Base-by-base conservation (phyloP, 2,329 filamentous ascomycete genomes). In the Fusarium sp. region DNA sequence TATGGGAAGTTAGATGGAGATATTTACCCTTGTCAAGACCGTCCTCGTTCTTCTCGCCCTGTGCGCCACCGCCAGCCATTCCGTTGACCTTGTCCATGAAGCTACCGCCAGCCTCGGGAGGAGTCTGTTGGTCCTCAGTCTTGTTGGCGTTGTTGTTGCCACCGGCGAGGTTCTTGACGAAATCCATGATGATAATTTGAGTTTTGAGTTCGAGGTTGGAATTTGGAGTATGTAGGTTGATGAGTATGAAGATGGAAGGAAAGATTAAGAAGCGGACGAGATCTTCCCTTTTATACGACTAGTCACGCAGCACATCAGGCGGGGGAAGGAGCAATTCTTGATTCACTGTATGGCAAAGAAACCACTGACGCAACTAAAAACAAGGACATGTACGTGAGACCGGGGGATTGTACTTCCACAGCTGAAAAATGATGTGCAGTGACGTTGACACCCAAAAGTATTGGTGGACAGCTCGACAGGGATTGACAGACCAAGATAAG, bases 11-110 rank as follows among this genome's bases (percentile, higher is more conserved):
- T 15, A 4, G 9, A 17, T 25, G n/a, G 11, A 7, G 35, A 15
- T 68, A 68, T 29, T 70, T 61, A 94, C 93, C 91, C 84, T 96
- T 96, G 84, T 96, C 93, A 57, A 96, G 88, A n/a, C 81, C 83
- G 78, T 95, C 93, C 81, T 96, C 93, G 75, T 94, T 92, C 88
- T 94, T 91, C 87, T 95, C 93, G 79, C 91, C 90, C 81, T 93
- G 85, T 38, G 82, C 82, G 41, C 93, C 93, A 58, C 93, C 93
- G 39, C 93, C 93, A 25, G 91, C 92, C 73, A 90, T 86, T 64
- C 82, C 79, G 84, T 95, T 93, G 66, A 95, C 57, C 84, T 93
- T 94, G 83, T 91, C 87, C 79, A 89, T 87, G 72, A 94, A 80
- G 67, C 90, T 84, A 41, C 81, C 80, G 71, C 74, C 82, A 83